These are phyloP conservation scores for Groenewaldozyma auringiensis DNA, from an alignment of 1,139 yeast genomes.

Conservation along the genomic window DNA sequence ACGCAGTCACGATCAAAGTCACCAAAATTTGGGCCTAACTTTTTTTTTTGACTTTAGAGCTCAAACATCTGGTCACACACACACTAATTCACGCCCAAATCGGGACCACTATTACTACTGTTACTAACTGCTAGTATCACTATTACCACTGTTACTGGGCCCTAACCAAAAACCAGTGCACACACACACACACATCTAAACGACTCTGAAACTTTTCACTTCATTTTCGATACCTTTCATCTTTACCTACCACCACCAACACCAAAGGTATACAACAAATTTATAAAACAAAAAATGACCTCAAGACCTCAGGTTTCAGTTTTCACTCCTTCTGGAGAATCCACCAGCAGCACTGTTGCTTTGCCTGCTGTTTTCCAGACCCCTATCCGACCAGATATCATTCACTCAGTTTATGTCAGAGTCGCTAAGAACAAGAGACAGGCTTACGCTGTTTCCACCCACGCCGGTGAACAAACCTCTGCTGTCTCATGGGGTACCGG, in stretches of 20 bases:
- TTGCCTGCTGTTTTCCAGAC: slow-evolving; percentile 99
- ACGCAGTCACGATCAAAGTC: no score
- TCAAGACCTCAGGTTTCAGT: slow-evolving; percentile 96
- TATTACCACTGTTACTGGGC: no score
- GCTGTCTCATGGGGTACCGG: slow-evolving; percentile 99
- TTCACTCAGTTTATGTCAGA: slow-evolving; percentile 97
- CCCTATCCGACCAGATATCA: slow-evolving; percentile 99
- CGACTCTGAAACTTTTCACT: neutral
- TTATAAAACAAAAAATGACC: slow-evolving; percentile 51
- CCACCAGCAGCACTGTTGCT: slow-evolving; percentile 76
- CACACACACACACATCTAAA: no score
- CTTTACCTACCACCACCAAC: neutral
- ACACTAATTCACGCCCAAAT: no score
- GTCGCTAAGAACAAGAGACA: slow-evolving; percentile 99
- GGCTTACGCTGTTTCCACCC: slow-evolving; percentile 98
- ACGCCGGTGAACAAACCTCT: slow-evolving; percentile 99
- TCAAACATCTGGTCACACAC: no score
- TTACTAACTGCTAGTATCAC: no score
- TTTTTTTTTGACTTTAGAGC: no score
- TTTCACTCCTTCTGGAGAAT: slow-evolving; percentile 80
- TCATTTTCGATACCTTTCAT: no score
- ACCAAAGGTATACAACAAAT: slow-evolving; percentile 5
- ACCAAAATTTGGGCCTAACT: no score
- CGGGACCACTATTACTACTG: no score
- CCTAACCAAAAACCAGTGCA: no score